A percentile compares a stretch with the other conserved stretches of the same genome.
Evolutionary conservation across 306 rosid genomes (phyloP).

Genomic region (Astragalus membranaceus): DNA sequence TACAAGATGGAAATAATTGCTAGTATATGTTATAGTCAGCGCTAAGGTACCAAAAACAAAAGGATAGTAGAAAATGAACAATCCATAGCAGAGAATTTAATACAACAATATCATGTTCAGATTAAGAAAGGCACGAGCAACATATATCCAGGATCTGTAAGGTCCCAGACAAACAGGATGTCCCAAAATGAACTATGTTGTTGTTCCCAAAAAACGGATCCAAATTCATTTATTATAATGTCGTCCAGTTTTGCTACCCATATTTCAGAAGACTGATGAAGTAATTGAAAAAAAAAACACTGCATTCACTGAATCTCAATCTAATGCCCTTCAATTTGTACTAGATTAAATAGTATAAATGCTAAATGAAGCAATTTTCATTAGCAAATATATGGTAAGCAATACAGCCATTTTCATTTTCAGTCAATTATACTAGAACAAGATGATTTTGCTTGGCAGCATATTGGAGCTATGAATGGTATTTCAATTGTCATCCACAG

Average conservation of each 20-base stretch:
- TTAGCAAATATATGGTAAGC: not conserved
- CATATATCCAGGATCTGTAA: not conserved
- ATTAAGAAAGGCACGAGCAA: not conserved
- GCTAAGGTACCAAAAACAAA: not conserved
- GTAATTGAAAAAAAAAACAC: not conserved
- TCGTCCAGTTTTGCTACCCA: not conserved
- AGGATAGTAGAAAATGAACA: not conserved
- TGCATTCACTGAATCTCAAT: not conserved
- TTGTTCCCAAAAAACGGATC: not conserved
- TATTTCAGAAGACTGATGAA: not conserved
- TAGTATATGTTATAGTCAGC: not conserved
- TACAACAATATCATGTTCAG: not conserved
- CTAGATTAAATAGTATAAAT: not conserved
- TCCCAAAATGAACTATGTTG: not conserved
- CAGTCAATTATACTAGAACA: not conserved
- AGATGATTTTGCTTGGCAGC: not conserved
- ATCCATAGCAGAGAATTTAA: not conserved
- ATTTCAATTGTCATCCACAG: not conserved
- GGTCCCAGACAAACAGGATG: not conserved
- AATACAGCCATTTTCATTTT: not conserved
- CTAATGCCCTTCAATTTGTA: slow-evolving; percentile 10
- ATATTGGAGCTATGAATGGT: not conserved
- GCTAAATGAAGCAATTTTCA: slow-evolving; percentile 8
- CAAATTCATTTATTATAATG: not conserved
- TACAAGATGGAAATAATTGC: not conserved